Base-by-base conservation (phyloP, 2,329 filamentous ascomycete genomes). In the Hypoxylon sp. region DNA sequence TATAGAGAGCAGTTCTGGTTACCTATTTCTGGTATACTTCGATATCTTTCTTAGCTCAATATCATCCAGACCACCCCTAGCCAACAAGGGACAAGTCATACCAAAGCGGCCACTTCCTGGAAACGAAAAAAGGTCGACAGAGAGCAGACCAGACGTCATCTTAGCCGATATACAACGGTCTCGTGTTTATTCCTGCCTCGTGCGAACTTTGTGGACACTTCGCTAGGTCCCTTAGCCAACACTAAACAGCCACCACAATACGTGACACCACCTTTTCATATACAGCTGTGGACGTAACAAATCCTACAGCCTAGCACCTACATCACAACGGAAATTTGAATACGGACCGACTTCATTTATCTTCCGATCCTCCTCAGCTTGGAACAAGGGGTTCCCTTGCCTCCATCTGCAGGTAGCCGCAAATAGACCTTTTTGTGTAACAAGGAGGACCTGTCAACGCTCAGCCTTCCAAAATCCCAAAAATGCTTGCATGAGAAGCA, bases 401-500 rank as follows among this genome's bases (percentile, higher is more conserved):
- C 25, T 60, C 34, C 21, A 42, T 29, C 62, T 64, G 59, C 53
- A 46, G 50, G 56, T 59, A 62, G 42, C 62, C 60, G 62, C 30
- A 50, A 37, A 57, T 55, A 59, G 36, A 40, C 30, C 27, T 56
- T 23, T 38, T 53, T 45, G 56, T 54, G 52, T 49, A 42, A 61
- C 45, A 46, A 47, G 36, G 42, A 29, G 30, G 40, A 21, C 40
- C 16, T 43, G 43, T 54, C 52, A 59, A 47, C 48, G 15, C 31
- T 30, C 47, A 29, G 15, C 20, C 30, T 21, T 43, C 37, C 32
- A 42, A 41, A 40, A 53, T 31, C 36, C 34, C 30, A 36, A 60
- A 50, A 55, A 61, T 65, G 62, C 50, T 57, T 57, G 55, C 59
- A 63, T 65, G 57, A 62, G 54, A 60, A 55, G 46, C 44, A 26